phyloP scores from a whole-genome alignment of 2,329 filamentous ascomycete species.

The Fusarium sp. region DNA sequence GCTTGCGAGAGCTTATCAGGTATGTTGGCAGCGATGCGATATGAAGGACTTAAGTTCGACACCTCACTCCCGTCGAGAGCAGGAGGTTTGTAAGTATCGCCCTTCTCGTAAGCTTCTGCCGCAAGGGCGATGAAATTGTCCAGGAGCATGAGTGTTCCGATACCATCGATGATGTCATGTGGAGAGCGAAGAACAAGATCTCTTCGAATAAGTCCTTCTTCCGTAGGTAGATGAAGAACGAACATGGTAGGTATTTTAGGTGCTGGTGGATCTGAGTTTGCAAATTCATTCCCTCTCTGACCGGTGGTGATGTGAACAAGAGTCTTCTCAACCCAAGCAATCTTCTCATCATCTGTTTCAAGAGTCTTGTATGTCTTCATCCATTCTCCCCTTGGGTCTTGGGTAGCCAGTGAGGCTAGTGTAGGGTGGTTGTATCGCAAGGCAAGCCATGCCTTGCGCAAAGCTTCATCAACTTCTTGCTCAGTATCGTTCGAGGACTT shows the following conservation, averaged over 20 bases:
- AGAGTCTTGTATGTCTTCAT: slow-evolving; percentile 43
- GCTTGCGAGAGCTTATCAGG: fast-evolving
- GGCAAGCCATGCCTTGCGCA: slow-evolving; percentile 51
- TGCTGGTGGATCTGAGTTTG: slow-evolving; percentile 52
- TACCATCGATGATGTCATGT: slow-evolving; percentile 56
- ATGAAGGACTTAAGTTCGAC: slow-evolving; percentile 22
- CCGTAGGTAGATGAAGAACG: slow-evolving; percentile 39
- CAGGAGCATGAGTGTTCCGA: slow-evolving; percentile 53
- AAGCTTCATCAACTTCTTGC: slow-evolving; percentile 45
- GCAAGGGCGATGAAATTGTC: slow-evolving; percentile 48
- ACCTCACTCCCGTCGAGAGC: slow-evolving; percentile 38
- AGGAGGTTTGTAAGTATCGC: slow-evolving; percentile 17
- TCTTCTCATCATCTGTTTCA: slow-evolving; percentile 12
- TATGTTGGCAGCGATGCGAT: slow-evolving; percentile 12
- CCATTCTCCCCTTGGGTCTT: slow-evolving; percentile 40
- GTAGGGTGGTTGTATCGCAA: slow-evolving; percentile 52
- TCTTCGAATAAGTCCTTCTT: slow-evolving; percentile 5
- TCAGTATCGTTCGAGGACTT: slow-evolving; percentile 8
- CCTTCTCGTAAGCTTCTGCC: slow-evolving; percentile 37
- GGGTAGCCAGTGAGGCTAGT: slow-evolving; percentile 47
- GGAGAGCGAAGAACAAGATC: slow-evolving; percentile 54
- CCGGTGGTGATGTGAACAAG: slow-evolving; percentile 43
- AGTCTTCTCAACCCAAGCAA: slow-evolving; percentile 49
- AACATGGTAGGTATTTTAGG: slow-evolving; percentile 51
- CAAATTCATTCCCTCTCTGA: slow-evolving; percentile 49